Conservation (phyloP, 1,139 yeast genomes). For the Yamadazyma jaroonii region DNA sequence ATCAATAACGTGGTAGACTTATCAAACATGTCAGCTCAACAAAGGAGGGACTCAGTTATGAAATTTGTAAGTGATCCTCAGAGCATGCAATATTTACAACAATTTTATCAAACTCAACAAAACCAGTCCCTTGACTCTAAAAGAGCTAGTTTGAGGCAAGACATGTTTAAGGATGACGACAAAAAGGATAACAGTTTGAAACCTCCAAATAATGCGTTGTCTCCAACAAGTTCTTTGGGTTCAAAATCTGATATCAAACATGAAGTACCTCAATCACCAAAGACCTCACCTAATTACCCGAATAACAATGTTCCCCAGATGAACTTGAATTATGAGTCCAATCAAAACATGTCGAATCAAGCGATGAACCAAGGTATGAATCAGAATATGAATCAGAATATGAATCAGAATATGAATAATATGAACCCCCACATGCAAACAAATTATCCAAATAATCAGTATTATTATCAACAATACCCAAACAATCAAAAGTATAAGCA, state of each 20-base stretch:
- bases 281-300: constrained; percentile 30
- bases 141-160: constrained; percentile 31
- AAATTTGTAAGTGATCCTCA: constrained; percentile 34
- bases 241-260: constrained; percentile 29
- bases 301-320: constrained; percentile 2
- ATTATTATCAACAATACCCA: background rate
- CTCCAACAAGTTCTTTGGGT: constrained; percentile 38
- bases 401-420: background rate
- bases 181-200: constrained; percentile 5
- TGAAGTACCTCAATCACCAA: constrained; percentile 45
- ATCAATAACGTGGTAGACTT: constrained; percentile 40
- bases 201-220: constrained; percentile 15
- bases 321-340: constrained; percentile 3
- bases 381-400: background rate
- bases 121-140: background rate
- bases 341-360: no score
- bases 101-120: constrained; percentile 5
- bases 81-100: constrained; percentile 7
- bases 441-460: background rate
- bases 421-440: background rate
- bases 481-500: background rate
- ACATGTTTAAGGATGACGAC: constrained; percentile 29
- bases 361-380: no score
- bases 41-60: constrained; percentile 42
- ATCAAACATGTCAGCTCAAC: constrained; percentile 40